Conservation (phyloP, 345 rosid species). For the Microthlaspi erraticum region DNA sequence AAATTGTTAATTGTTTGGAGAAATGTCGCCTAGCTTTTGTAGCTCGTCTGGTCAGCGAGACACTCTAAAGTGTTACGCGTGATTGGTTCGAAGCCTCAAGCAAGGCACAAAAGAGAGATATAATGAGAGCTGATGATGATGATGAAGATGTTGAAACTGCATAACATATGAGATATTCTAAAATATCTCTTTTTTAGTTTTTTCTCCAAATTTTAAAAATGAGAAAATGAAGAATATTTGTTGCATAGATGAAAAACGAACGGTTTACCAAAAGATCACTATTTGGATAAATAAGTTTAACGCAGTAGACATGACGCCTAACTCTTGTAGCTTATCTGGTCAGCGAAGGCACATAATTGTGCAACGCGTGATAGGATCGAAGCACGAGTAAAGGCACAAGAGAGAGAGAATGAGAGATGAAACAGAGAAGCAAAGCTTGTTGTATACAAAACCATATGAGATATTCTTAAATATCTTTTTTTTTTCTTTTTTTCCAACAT, state of each 20-base stretch:
- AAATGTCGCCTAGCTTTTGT: no score
- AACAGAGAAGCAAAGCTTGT: background rate
- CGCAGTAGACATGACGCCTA: background rate
- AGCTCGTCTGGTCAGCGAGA: no score
- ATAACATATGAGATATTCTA: no score
- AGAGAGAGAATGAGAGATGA: background rate
- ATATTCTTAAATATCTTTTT: conserved; percentile 29
- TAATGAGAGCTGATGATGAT: no score
- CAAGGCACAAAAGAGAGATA: no score
- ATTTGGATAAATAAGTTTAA: rapidly evolving
- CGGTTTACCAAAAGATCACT: background rate
- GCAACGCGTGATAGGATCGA: background rate
- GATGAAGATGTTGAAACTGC: no score
- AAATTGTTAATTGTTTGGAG: no score
- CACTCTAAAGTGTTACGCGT: no score
- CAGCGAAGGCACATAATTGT: background rate
- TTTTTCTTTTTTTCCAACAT: background rate
- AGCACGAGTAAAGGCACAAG: background rate
- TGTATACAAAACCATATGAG: background rate
- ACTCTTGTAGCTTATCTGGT: background rate
- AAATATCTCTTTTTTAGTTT: no score
- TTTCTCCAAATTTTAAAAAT: no score
- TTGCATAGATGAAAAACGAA: no score
- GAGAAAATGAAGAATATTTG: background rate
- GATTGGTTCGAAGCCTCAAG: no score